phyloP scores from a whole-genome alignment of 306 rosid genomes.

The Trifolium dubium region DNA sequence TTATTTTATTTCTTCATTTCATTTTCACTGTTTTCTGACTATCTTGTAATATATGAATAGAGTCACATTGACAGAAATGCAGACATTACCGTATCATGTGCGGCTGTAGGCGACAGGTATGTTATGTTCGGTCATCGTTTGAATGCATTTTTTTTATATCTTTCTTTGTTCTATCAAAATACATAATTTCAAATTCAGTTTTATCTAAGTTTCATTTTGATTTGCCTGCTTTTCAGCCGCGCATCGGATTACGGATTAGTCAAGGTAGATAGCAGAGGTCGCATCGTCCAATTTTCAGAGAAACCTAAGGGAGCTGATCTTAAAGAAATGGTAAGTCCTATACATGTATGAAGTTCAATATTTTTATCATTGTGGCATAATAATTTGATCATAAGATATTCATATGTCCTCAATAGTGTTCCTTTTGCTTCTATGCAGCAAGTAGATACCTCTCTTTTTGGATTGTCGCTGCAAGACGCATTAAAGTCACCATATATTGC shows the following conservation, averaged over 20 bases:
- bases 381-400: slow-evolving; percentile 21
- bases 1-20: slow-evolving; percentile 15
- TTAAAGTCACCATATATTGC: slow-evolving; percentile 74
- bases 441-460: slow-evolving; percentile 71
- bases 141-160: neutral
- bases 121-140: slow-evolving; percentile 42
- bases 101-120: slow-evolving; percentile 71
- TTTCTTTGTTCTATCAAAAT: slow-evolving; percentile 19
- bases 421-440: slow-evolving; percentile 64
- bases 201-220: slow-evolving; percentile 30
- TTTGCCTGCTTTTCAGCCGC: slow-evolving; percentile 62
- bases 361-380: too few relatives aligned
- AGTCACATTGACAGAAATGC: slow-evolving; percentile 78
- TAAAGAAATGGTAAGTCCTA: slow-evolving; percentile 71
- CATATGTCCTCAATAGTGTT: neutral
- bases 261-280: slow-evolving; percentile 75
- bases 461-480: slow-evolving; percentile 72
- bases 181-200: slow-evolving; percentile 22
- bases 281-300: slow-evolving; percentile 67
- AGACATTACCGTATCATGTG: slow-evolving; percentile 82
- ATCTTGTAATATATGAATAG: slow-evolving; percentile 50
- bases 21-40: slow-evolving; percentile 35
- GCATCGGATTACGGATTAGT: slow-evolving; percentile 90
- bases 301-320: slow-evolving; percentile 78
- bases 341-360: neutral